These are phyloP conservation scores for Phtheirospermum japonicum DNA, from an alignment of 257 asterid species.

Conservation along the genomic window DNA sequence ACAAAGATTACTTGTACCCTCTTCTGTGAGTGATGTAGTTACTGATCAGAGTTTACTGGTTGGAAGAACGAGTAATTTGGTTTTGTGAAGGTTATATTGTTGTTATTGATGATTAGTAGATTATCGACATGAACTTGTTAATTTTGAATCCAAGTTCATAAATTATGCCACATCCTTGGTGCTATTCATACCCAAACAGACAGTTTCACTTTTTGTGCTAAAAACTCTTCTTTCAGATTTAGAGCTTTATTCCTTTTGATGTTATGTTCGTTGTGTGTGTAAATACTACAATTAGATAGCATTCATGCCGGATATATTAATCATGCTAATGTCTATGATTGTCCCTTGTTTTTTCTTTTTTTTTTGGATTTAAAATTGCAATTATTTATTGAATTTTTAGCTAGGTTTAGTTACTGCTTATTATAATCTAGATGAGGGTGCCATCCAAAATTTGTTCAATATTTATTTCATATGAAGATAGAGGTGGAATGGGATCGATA, in stretches of 20 bases:
- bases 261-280: no score
- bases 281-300: not conserved
- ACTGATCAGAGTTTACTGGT: conserved; percentile 21
- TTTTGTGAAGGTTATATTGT: no score
- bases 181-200: no score
- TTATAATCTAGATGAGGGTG: conserved; percentile 15
- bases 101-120: no score
- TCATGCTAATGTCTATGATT: not conserved
- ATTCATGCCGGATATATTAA: not conserved
- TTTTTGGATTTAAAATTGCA: not conserved
- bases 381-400: not conserved
- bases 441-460: not conserved
- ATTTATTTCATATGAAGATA: conserved; percentile 8
- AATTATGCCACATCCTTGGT: no score
- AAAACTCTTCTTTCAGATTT: no score
- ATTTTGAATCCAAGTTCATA: not conserved
- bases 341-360: not conserved
- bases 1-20: conserved; percentile 4
- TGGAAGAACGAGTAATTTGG: no score
- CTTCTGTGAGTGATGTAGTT: conserved; percentile 4
- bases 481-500: not conserved
- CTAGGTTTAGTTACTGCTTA: conserved; percentile 5
- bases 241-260: no score
- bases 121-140: not conserved
- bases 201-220: no score